Evolutionary conservation across 768 basidiomycete genomes (phyloP).

Genomic region (Pholiota molesta): DNA sequence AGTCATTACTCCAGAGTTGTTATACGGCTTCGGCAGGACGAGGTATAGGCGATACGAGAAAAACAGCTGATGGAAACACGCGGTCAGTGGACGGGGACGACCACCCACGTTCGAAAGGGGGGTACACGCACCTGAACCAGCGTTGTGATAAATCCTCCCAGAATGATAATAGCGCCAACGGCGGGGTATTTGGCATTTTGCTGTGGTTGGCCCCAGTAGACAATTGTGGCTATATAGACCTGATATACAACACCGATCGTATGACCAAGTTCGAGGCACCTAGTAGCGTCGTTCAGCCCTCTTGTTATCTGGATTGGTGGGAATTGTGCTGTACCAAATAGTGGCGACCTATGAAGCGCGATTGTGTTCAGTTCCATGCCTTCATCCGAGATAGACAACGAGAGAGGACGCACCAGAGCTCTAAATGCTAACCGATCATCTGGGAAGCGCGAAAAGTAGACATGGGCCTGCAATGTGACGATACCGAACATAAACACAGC

Average conservation of each 20-base stretch:
- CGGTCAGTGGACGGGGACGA: not conserved
- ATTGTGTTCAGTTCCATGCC: not conserved
- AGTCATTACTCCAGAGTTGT: constrained; percentile 5
- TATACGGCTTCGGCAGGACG: constrained; percentile 10
- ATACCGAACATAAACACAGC: constrained; percentile 29
- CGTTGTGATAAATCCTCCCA: constrained; percentile 16
- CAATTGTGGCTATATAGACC: constrained; percentile 8
- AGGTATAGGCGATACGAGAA: constrained; percentile 13
- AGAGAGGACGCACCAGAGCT: constrained; percentile 20
- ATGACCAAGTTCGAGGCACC: constrained; percentile 13
- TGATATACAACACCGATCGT: constrained; percentile 10
- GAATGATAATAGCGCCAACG: constrained; percentile 6
- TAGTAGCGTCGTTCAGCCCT: not conserved
- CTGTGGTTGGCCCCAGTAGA: not conserved
- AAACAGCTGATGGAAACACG: constrained; percentile 4
- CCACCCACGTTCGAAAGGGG: not conserved
- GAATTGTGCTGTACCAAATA: not conserved
- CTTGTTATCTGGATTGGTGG: not conserved
- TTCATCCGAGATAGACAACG: not conserved
- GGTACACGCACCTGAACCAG: constrained; percentile 13
- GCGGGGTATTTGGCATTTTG: not conserved
- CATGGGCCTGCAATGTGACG: constrained; percentile 24
- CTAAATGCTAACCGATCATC: constrained; percentile 24
- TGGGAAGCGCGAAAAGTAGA: constrained; percentile 24
- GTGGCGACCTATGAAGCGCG: not conserved